These are phyloP conservation scores for Strigomonas culicis DNA, from an alignment of 208 protist species.

Conservation along the genomic window DNA sequence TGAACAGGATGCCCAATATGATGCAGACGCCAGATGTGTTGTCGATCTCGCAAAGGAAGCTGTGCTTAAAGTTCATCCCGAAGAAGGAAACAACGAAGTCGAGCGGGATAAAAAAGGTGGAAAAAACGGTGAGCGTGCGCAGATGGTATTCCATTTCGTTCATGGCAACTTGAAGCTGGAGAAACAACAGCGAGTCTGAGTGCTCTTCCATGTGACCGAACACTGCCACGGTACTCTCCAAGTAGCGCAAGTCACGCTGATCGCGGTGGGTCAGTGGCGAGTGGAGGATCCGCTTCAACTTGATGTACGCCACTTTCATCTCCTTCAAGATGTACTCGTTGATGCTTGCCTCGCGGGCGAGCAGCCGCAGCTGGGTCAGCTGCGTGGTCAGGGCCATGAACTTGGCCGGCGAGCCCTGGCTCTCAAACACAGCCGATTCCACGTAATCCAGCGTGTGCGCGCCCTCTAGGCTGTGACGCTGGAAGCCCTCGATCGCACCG, in stretches of 20 bases:
- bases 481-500: slow-evolving; percentile 27
- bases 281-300: slow-evolving; percentile 28
- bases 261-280: slow-evolving; percentile 20
- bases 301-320: slow-evolving; percentile 30
- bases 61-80: slow-evolving; percentile 33
- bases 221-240: slow-evolving; percentile 36
- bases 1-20: too few relatives aligned
- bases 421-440: slow-evolving; percentile 36
- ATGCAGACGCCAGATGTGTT: too few relatives aligned
- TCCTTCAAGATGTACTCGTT: slow-evolving; percentile 49
- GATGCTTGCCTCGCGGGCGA: slow-evolving; percentile 33
- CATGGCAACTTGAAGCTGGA: slow-evolving; percentile 55
- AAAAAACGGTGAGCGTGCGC: slow-evolving; percentile 61
- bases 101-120: slow-evolving; percentile 54
- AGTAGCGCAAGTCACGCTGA: slow-evolving; percentile 24
- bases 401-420: not conserved
- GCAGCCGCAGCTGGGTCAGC: slow-evolving; percentile 43
- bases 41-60: slow-evolving; percentile 5
- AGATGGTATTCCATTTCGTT: slow-evolving; percentile 51
- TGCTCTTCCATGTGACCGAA: slow-evolving; percentile 47
- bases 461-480: slow-evolving; percentile 26
- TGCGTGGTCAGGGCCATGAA: slow-evolving; percentile 19
- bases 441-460: slow-evolving; percentile 44
- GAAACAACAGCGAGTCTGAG: slow-evolving; percentile 42
- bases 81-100: slow-evolving; percentile 49